These are phyloP conservation scores for Neonectria neomacrospora DNA, from an alignment of 2,329 filamentous ascomycete genomes.

Conservation along the genomic window DNA sequence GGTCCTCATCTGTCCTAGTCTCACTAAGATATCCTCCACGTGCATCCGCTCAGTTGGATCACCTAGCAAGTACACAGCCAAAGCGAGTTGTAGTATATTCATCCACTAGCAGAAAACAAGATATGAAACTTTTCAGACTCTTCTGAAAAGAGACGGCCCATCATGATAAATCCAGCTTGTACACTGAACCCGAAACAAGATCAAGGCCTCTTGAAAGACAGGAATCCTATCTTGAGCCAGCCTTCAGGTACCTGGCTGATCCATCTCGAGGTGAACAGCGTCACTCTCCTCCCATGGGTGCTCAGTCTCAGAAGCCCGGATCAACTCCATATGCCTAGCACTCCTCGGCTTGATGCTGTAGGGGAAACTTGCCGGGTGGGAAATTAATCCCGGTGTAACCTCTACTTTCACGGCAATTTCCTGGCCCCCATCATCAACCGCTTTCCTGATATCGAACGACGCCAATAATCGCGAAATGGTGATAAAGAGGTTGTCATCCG, in stretches of 20 bases:
- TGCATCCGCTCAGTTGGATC: no score
- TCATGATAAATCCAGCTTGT: no score
- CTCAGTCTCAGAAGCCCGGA: conserved; percentile 31
- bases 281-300: conserved; percentile 43
- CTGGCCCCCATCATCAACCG: conserved; percentile 32
- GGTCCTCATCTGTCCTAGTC: no score
- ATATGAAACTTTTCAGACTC: no score
- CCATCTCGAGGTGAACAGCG: conserved; percentile 17
- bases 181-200: no score
- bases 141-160: no score
- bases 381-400: conserved; percentile 32
- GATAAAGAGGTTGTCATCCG: conserved; percentile 48
- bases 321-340: conserved; percentile 28
- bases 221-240: no score
- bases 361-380: conserved; percentile 30
- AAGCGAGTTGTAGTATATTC: no score
- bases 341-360: conserved; percentile 38
- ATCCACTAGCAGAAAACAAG: no score
- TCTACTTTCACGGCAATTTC: conserved; percentile 35
- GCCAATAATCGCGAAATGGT: conserved; percentile 56
- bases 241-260: background rate
- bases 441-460: conserved; percentile 55
- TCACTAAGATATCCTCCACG: no score
- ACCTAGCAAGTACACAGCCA: no score
- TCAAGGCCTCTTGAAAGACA: no score